A percentile compares a stretch with the other conserved stretches of the same genome.
These are phyloP conservation scores for Phalaenopsis hybrid DNA, from an alignment of 116 monocot species.

Conservation along the genomic window DNA sequence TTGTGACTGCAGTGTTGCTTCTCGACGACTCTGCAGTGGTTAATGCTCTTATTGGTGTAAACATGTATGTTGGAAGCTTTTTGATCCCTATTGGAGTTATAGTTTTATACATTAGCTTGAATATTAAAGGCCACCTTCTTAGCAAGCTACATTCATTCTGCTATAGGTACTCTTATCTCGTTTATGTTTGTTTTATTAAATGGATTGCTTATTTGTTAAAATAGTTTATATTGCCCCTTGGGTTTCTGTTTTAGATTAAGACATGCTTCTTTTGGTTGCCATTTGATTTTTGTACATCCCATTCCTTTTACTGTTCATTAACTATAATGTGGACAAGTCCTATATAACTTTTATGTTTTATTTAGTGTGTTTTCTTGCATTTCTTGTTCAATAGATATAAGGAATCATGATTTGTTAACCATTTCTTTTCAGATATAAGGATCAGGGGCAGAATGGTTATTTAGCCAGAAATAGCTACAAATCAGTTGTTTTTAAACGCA, in stretches of 20 bases:
- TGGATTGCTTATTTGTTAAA: not conserved
- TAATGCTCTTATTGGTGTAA: constrained; percentile 85
- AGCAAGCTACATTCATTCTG: constrained; percentile 94
- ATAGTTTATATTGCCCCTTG: not conserved
- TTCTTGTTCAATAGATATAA: not conserved
- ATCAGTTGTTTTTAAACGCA: too few species aligned
- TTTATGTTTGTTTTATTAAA: not conserved
- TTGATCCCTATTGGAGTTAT: constrained; percentile 90
- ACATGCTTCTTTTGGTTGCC: constrained; percentile 2
- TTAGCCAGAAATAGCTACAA: too few species aligned
- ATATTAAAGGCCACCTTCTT: constrained; percentile 94
- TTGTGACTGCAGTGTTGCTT: constrained; percentile 95
- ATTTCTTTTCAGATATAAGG: not conserved
- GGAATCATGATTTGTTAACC: not conserved
- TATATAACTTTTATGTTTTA: not conserved
- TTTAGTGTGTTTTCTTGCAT: not conserved
- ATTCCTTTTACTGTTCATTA: not conserved
- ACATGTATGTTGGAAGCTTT: constrained; percentile 87
- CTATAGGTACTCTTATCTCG: constrained; percentile 49
- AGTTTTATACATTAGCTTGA: constrained; percentile 79
- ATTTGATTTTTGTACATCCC: not conserved
- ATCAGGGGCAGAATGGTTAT: too few species aligned
- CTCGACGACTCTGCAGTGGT: constrained; percentile 93
- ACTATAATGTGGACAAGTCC: not conserved
- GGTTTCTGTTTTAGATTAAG: not conserved